Evolutionary conservation across 1,284 basidiomycete species (phyloP).

Genomic region (Melampsora americana): DNA sequence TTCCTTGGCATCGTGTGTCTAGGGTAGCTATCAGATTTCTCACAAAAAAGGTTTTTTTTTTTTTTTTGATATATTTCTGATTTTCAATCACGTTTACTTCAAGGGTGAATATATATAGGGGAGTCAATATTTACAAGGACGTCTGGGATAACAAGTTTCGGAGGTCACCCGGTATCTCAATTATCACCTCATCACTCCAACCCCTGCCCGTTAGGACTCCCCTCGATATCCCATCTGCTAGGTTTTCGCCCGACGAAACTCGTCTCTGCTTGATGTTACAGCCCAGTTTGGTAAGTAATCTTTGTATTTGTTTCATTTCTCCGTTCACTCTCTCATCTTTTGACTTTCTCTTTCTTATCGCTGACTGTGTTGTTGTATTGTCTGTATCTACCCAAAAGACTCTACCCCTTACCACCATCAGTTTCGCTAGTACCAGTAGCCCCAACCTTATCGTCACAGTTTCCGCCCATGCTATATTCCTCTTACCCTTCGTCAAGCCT

Average conservation of each 20-base stretch:
- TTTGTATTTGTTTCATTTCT: not conserved
- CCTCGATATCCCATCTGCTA: not conserved
- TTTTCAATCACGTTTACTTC: too few relatives aligned
- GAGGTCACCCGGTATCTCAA: too few relatives aligned
- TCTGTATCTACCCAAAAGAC: too few relatives aligned
- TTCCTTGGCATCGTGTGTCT: too few relatives aligned
- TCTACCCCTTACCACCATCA: not conserved
- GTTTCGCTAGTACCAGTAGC: not conserved
- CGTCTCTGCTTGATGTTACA: not conserved
- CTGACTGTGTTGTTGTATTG: not conserved
- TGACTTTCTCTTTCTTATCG: not conserved
- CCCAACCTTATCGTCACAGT: not conserved
- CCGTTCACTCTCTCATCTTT: not conserved
- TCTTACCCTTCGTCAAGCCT: not conserved
- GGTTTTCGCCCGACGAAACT: not conserved
- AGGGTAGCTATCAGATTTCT: too few relatives aligned
- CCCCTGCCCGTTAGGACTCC: not conserved
- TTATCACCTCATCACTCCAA: too few relatives aligned
- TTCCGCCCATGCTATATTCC: conserved; percentile 5
- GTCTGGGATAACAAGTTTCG: too few relatives aligned
- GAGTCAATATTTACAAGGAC: too few relatives aligned
- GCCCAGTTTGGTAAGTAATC: not conserved
- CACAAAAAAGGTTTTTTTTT: too few relatives aligned
- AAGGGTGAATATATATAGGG: too few relatives aligned
- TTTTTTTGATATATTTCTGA: too few relatives aligned